Percentiles rank a stretch among this genome's conserved stretches.
phyloP scores from a whole-genome alignment of 1,284 basidiomycete species.

The Sanghuangporus sanghuang region DNA sequence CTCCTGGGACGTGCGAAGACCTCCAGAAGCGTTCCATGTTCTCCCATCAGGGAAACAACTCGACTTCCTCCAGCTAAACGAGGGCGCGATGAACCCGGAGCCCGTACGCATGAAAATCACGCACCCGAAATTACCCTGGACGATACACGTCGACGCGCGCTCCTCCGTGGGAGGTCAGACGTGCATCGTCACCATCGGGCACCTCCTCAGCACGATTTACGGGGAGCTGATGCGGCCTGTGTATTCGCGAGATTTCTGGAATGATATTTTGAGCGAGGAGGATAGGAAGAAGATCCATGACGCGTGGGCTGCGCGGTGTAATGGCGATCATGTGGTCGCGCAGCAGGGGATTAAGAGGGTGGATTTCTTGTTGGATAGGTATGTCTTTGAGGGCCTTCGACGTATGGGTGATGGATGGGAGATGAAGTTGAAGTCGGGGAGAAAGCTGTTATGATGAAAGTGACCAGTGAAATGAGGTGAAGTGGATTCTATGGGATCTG shows the following conservation, averaged over 20 bases:
- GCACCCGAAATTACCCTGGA: constrained; percentile 12
- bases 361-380: constrained; percentile 11
- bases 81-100: constrained; percentile 3
- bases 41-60: not conserved
- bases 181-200: constrained; percentile 12
- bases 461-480: not conserved
- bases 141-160: not conserved
- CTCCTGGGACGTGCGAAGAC: constrained; percentile 13
- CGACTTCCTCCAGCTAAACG: constrained; percentile 10
- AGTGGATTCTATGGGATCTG: constrained; percentile 23
- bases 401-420: constrained; percentile 11
- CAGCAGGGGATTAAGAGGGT: constrained; percentile 14
- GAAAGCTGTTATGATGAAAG: not conserved
- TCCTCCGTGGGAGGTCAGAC: not conserved
- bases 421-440: constrained; percentile 14
- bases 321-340: constrained; percentile 1
- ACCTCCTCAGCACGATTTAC: constrained; percentile 6
- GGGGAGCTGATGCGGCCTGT: constrained; percentile 1
- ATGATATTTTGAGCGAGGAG: constrained; percentile 9
- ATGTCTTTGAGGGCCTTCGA: constrained; percentile 10
- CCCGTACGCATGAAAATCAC: constrained; percentile 5
- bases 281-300: constrained; percentile 11
- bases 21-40: constrained; percentile 1
- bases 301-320: constrained; percentile 5
- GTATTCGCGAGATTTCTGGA: constrained; percentile 9